These are phyloP conservation scores for Paecilomyces formosus DNA, from an alignment of 2,329 filamentous ascomycete species.

Conservation along the genomic window DNA sequence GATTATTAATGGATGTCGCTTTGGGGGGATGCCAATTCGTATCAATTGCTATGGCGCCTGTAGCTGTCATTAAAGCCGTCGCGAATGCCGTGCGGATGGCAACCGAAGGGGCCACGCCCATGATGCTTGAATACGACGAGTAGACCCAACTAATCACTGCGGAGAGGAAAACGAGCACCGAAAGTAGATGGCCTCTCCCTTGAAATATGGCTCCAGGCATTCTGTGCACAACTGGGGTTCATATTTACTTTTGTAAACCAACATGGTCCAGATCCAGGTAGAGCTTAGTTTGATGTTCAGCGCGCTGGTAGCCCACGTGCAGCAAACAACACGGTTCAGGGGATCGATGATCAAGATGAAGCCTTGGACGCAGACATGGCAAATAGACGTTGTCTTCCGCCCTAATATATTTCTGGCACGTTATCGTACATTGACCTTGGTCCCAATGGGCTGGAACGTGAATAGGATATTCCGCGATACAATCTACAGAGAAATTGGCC, in stretches of 20 bases:
- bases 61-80: conserved; percentile 2
- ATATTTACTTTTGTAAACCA: neutral
- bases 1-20: conserved; percentile 52
- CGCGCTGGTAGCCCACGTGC: neutral
- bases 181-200: neutral
- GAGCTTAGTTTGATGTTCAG: neutral
- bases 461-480: neutral
- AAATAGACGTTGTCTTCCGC: neutral
- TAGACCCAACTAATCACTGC: neutral
- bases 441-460: neutral
- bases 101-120: neutral
- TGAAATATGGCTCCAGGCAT: neutral
- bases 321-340: neutral
- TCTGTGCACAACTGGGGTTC: neutral
- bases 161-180: neutral
- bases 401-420: neutral
- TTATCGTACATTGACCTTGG: neutral
- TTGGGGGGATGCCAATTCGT: conserved; percentile 53
- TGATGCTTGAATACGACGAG: neutral
- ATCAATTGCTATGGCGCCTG: conserved; percentile 22
- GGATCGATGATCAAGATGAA: neutral
- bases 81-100: neutral
- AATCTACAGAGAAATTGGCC: neutral
- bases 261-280: neutral
- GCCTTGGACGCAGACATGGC: neutral